phyloP scores from a whole-genome alignment of 129 eudicot species.

The Gnaphalium uliginosum region DNA sequence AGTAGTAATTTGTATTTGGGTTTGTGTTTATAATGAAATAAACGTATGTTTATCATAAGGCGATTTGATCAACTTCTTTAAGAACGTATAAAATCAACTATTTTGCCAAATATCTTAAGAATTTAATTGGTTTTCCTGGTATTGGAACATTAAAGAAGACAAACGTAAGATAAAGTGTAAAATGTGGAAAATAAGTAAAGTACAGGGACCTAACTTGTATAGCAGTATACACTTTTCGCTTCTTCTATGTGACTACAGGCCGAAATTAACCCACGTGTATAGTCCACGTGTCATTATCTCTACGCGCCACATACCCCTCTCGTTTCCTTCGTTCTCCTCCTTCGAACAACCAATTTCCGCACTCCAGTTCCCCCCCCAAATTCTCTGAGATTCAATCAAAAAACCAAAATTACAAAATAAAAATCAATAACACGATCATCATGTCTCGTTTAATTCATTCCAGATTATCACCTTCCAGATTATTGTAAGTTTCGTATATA shows the following conservation, averaged over 20 bases:
- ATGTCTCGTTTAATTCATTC: conserved; percentile 57
- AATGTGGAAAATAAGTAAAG: not conserved
- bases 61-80: too few species aligned
- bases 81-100: too few species aligned
- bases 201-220: conserved; percentile 12
- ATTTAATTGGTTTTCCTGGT: too few species aligned
- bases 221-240: not conserved
- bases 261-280: conserved; percentile 33
- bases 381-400: conserved; percentile 22
- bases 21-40: not conserved
- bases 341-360: not conserved
- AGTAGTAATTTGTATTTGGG: too few species aligned
- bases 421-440: conserved; percentile 9
- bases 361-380: not conserved
- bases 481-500: conserved; percentile 32
- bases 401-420: not conserved
- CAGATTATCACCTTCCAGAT: conserved; percentile 37
- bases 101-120: too few species aligned
- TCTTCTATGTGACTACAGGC: conserved; percentile 10
- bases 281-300: conserved; percentile 25
- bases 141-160: not conserved
- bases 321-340: conserved; percentile 18
- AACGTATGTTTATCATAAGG: too few species aligned
- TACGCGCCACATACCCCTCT: conserved; percentile 20
- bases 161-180: not conserved